Evolutionary conservation across 257 asterid species (phyloP), one percentile per base, ranked within the genome.

Genomic region (Primulina tabacum): DNA sequence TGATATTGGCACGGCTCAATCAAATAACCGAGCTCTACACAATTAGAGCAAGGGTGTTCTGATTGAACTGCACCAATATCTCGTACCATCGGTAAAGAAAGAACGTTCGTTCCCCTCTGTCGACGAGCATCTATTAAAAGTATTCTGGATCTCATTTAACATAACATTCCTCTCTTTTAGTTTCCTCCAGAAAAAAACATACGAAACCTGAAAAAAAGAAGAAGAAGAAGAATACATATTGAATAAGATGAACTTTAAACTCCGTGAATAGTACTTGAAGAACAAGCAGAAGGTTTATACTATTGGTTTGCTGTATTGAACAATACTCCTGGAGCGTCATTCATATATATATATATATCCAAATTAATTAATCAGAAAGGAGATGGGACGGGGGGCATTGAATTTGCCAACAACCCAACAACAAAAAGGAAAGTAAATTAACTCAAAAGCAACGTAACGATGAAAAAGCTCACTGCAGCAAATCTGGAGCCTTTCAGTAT

Each of bases 1-100:
- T 86, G 98, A 92, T 92, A 92, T 92, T 92, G 98, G 96, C 98
- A 86, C 96, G 98, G 98, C 98, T 92, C 98, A 92, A 92, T 92
- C 85, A 88, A 88, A 92, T 70, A 88, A 81, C 88, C 53, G 88
- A 68, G 79, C 88, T 88, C 90, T 71, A 78, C 4, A 9, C 10
- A 55, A 16, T 55, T 29, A 52, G 90, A 90, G 88, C 79, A 62
- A 87, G 8, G 64, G 85, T 80, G 85, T 82, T 90, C 88, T 72
- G 83, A 90, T 90, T 90, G 96, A 90, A 90, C 97, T 92, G 96
- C 95, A 90, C 95, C 94, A 88, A 90, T 79, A 90, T 90, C 97
- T 65, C 96, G 85, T 80, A 74, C 77, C 4, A 43, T 43, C 53
- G 60, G 7, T 24, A 24, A 24, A 24, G 26, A 24, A 24, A 24